Percentiles rank a stretch among this genome's conserved stretches.
phyloP scores from a whole-genome alignment of 2,329 filamentous ascomycete species.

The Fusarium sp. region DNA sequence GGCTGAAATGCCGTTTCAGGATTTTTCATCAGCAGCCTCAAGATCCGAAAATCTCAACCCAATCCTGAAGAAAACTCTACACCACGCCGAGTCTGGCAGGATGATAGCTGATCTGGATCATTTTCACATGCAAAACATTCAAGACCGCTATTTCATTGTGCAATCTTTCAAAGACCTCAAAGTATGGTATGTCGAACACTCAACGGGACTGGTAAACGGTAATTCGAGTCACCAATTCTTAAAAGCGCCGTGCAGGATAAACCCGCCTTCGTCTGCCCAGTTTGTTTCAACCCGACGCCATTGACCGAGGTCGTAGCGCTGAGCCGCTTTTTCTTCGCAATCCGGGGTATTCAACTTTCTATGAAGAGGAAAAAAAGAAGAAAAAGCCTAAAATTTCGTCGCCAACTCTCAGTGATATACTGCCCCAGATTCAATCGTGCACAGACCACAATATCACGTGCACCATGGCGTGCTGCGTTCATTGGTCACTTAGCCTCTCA shows the following conservation, averaged over 20 bases:
- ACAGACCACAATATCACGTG: slow-evolving; percentile 45
- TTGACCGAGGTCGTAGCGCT: slow-evolving; percentile 51
- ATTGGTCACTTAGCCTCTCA: slow-evolving; percentile 38
- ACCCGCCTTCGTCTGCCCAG: slow-evolving; percentile 63
- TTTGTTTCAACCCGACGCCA: slow-evolving; percentile 66
- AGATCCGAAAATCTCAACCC: no score
- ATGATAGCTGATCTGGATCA: neutral
- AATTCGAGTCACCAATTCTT: slow-evolving; percentile 71
- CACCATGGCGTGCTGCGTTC: neutral
- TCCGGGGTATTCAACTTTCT: slow-evolving; percentile 69
- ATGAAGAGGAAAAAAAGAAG: slow-evolving; percentile 49
- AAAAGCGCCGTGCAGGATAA: slow-evolving; percentile 62
- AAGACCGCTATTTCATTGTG: neutral
- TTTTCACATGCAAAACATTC: slow-evolving; percentile 8
- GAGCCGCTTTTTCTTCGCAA: slow-evolving; percentile 65
- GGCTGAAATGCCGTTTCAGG: neutral
- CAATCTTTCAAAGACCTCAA: neutral
- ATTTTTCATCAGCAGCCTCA: neutral
- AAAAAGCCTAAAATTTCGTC: slow-evolving; percentile 26
- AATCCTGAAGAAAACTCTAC: neutral
- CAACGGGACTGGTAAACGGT: slow-evolving; percentile 70
- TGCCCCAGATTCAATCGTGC: slow-evolving; percentile 16
- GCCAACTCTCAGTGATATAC: slow-evolving; percentile 23
- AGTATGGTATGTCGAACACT: slow-evolving; percentile 63
- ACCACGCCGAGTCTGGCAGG: neutral